Percentiles rank a stretch among this genome's conserved stretches.
phyloP scores from a whole-genome alignment of 495 filamentous ascomycete genomes.

The Trichoderma parareesei region DNA sequence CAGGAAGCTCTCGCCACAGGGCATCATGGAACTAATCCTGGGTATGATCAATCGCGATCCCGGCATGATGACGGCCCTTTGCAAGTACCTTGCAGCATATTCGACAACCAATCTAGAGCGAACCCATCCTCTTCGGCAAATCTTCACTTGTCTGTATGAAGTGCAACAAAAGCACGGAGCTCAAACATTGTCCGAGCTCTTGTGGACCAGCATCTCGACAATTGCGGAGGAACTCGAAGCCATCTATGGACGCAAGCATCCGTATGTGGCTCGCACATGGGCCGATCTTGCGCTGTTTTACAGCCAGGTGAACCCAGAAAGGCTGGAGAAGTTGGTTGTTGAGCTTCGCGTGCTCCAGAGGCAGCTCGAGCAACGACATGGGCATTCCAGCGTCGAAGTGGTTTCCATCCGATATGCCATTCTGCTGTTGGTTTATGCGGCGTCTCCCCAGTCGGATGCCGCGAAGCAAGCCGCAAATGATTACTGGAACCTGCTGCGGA shows the following conservation, averaged over 20 bases:
- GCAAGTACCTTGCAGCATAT: conserved; percentile 12
- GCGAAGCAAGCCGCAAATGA: conserved; percentile 7
- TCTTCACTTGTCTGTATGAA: conserved; percentile 14
- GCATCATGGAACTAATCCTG: conserved; percentile 13
- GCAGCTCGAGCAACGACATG: background rate
- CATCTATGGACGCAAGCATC: conserved; percentile 13
- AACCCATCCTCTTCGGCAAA: conserved; percentile 12
- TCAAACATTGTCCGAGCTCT: conserved; percentile 7
- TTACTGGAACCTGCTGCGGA: conserved; percentile 1
- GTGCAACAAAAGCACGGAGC: conserved; percentile 14
- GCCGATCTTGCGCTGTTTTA: conserved; percentile 10
- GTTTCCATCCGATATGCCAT: conserved; percentile 12
- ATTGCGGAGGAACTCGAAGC: conserved; percentile 15
- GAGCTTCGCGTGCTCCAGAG: conserved; percentile 7
- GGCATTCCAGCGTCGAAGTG: background rate
- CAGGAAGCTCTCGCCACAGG: conserved; percentile 10
- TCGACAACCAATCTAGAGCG: conserved; percentile 13
- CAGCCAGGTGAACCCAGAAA: background rate
- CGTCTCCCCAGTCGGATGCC: background rate
- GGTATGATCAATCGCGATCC: conserved; percentile 13
- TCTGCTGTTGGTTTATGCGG: conserved; percentile 5
- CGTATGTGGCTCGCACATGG: conserved; percentile 14
- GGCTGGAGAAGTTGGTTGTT: conserved; percentile 6
- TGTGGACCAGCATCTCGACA: conserved; percentile 11
- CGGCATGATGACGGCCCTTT: conserved; percentile 13